These are phyloP conservation scores for Lipomyces starkeyi DNA, from an alignment of 805 yeast genomes.

Conservation along the genomic window DNA sequence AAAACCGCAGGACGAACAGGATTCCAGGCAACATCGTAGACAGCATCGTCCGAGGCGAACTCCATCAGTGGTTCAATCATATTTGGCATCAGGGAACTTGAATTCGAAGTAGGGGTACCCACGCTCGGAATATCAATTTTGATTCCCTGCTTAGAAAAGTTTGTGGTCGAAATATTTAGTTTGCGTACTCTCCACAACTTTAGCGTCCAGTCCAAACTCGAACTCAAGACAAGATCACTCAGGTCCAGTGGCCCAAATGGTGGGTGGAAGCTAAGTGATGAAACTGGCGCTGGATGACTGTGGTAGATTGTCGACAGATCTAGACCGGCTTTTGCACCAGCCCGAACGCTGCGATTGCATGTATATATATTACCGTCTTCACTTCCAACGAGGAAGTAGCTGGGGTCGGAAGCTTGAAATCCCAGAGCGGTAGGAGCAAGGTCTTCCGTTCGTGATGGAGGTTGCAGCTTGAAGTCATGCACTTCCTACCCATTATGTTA, in stretches of 20 bases:
- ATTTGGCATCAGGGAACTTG: not conserved
- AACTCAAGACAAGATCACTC: conserved; percentile 43
- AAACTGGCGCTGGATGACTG: conserved; percentile 49
- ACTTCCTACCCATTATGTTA: conserved; percentile 38
- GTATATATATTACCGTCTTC: conserved; percentile 48
- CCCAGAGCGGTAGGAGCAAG: conserved; percentile 45
- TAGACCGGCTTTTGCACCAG: conserved; percentile 45
- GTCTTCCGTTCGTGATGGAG: conserved; percentile 39
- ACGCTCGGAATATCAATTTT: not conserved
- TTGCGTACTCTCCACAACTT: conserved; percentile 45
- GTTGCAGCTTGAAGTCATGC: conserved; percentile 41
- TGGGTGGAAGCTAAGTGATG: conserved; percentile 44
- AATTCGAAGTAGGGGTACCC: not conserved
- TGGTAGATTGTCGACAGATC: conserved; percentile 39
- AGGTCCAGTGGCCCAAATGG: conserved; percentile 39
- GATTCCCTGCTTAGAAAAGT: not conserved
- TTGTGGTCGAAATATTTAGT: conserved; percentile 11
- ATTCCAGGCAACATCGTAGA: conserved; percentile 50
- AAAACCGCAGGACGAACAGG: conserved; percentile 47
- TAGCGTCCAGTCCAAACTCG: conserved; percentile 50
- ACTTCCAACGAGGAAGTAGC: conserved; percentile 47
- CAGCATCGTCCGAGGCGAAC: conserved; percentile 43
- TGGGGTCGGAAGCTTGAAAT: conserved; percentile 43
- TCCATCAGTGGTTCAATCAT: conserved; percentile 39
- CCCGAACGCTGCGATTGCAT: conserved; percentile 45